Evolutionary conservation across 805 yeast genomes (phyloP).

Genomic region (Metschnikowia chrysomelidarum): DNA sequence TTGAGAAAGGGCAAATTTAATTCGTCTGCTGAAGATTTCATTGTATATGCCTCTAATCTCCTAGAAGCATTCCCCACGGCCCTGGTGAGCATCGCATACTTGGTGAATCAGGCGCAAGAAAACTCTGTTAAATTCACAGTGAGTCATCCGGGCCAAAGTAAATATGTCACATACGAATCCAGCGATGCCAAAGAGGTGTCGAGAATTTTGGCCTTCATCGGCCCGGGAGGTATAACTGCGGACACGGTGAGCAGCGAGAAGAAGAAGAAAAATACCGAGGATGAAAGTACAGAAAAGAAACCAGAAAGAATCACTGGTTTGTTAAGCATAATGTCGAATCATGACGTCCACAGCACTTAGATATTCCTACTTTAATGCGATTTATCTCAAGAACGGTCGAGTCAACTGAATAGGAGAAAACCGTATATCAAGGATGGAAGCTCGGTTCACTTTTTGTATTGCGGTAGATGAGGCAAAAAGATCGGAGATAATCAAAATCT

Average conservation of each 20-base stretch:
- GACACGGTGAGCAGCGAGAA: conserved; percentile 24
- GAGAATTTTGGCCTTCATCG: conserved; percentile 67
- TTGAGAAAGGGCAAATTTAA: neutral
- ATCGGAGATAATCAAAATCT: too few species aligned
- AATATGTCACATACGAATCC: conserved; percentile 57
- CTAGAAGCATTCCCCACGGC: conserved; percentile 38
- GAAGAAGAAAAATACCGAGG: conserved; percentile 17
- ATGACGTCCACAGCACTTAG: conserved; percentile 22
- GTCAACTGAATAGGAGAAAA: too few species aligned
- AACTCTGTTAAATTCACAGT: conserved; percentile 52
- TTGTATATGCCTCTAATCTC: conserved; percentile 29
- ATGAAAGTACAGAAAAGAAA: conserved; percentile 10
- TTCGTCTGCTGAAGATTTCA: conserved; percentile 22
- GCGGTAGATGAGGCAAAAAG: too few species aligned
- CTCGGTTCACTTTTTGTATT: too few species aligned
- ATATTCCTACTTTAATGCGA: neutral
- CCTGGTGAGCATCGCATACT: conserved; percentile 38
- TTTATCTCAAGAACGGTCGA: too few species aligned
- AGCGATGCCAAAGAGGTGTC: conserved; percentile 70
- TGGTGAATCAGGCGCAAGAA: conserved; percentile 29
- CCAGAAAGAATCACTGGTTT: conserved; percentile 30
- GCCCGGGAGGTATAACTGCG: conserved; percentile 57
- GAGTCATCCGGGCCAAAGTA: conserved; percentile 62
- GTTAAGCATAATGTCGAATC: conserved; percentile 42
- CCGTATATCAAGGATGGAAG: too few species aligned